Evolutionary conservation across 1,284 basidiomycete species (phyloP).

Genomic region (Ceratorhiza oryzae-sativae): DNA sequence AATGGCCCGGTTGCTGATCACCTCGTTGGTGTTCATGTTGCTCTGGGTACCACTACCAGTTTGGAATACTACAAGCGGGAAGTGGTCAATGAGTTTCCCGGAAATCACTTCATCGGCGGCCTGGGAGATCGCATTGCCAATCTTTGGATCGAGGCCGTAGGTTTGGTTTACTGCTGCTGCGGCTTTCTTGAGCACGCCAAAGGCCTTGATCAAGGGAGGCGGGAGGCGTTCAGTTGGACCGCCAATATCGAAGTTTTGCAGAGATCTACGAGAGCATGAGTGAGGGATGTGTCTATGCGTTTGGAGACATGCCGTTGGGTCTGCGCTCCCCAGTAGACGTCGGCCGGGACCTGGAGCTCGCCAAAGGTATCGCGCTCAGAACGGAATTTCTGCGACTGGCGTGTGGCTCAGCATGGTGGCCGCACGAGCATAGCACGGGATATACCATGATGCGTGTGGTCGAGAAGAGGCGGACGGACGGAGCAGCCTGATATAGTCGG

Average conservation of each 20-base stretch:
- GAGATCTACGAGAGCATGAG: slow-evolving; percentile 61
- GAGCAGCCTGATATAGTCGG: slow-evolving; percentile 19
- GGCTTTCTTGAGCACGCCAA: slow-evolving; percentile 98
- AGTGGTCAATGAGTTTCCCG: slow-evolving; percentile 93
- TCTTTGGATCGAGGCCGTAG: slow-evolving; percentile 90
- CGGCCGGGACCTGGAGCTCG: slow-evolving; percentile 90
- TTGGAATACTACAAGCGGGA: slow-evolving; percentile 99
- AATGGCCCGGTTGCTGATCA: slow-evolving; percentile 98
- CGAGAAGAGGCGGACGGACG: slow-evolving; percentile 32
- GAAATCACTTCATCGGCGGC: slow-evolving; percentile 99
- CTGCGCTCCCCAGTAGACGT: slow-evolving; percentile 98
- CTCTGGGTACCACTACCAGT: slow-evolving; percentile 99
- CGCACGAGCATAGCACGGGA: not conserved
- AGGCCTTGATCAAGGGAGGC: slow-evolving; percentile 94
- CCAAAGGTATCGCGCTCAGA: slow-evolving; percentile 89
- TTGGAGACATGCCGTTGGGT: slow-evolving; percentile 80
- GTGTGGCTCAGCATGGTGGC: not conserved
- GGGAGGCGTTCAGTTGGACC: slow-evolving; percentile 93
- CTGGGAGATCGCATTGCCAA: slow-evolving; percentile 88
- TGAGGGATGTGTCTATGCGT: not conserved
- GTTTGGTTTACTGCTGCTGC: slow-evolving; percentile 90
- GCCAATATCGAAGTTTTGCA: slow-evolving; percentile 99
- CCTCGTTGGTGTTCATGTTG: slow-evolving; percentile 99
- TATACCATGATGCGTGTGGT: slow-evolving; percentile 32
- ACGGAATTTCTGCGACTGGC: slow-evolving; percentile 50